phyloP scores from a whole-genome alignment of 2,329 filamentous ascomycete species.

The Fusarium newnesense region DNA sequence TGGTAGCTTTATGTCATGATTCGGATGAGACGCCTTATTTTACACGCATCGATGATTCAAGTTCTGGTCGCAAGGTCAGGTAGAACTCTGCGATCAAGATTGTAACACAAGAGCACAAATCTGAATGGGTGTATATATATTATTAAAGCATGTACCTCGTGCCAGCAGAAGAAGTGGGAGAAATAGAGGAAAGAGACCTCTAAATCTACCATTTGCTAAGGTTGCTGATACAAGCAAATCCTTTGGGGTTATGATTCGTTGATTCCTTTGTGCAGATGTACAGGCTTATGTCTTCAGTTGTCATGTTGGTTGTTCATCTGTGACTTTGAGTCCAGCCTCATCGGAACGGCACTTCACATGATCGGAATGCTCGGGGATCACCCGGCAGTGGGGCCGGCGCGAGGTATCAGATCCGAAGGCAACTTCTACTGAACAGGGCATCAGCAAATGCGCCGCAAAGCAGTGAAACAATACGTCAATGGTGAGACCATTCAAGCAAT shows the following conservation, averaged over 20 bases:
- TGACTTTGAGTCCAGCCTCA: background rate
- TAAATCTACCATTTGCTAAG: background rate
- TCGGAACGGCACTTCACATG: conserved; percentile 4
- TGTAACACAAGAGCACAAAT: background rate
- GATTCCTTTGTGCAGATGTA: background rate
- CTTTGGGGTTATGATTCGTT: too few species aligned
- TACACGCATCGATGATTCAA: background rate
- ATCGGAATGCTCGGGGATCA: background rate
- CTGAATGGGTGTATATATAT: background rate
- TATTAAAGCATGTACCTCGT: background rate
- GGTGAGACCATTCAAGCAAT: too few species aligned
- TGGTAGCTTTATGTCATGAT: background rate
- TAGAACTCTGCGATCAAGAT: background rate
- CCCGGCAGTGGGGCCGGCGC: background rate
- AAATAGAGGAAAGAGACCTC: background rate
- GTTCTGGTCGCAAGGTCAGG: background rate
- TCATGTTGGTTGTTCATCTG: background rate
- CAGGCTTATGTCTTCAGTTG: background rate
- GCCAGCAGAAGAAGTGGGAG: background rate
- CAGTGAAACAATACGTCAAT: too few species aligned
- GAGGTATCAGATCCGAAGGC: background rate
- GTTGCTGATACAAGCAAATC: background rate
- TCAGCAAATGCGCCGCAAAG: background rate
- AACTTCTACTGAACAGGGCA: background rate
- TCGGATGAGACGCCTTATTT: background rate